Evolutionary conservation across 768 basidiomycete genomes (phyloP), one percentile per base, ranked within the genome.

Genomic region (Rhodocollybia butyracea): DNA sequence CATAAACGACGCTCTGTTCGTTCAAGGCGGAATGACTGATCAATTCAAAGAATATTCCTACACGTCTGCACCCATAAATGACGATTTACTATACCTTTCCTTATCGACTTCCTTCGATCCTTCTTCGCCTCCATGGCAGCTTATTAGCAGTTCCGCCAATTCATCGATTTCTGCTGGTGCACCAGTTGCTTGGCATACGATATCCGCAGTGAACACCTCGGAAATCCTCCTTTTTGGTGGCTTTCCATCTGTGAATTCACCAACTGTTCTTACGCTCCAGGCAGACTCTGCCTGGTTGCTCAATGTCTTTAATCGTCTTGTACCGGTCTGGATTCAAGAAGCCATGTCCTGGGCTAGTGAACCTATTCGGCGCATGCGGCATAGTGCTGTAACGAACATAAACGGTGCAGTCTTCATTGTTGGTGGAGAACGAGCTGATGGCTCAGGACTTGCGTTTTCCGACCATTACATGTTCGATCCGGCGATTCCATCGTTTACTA

Each of bases 21-120:
- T 94, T 39, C 85, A 89, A 56, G 94, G 93, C 34, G 94, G 94
- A 46, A 85, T 91, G 66, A 86, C 84, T 38, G 90, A 93, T 68
- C 75, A 77, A 31, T 81, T 68, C 68, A 86, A 88, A 66, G 64
- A 76, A 15, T 90, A 77, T 64, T 81, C 84, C 2, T 96, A 95
- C 68, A 78, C 79, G 30, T 81, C 85, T 19, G 91, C 91, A 24
- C 88, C 87, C 54, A 85, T 83, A 61, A 80, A 72, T 58, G 81
- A 85, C 66, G 88, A 94, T 60, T 65, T 91, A 19, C 74, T 94
- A 24, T 76, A 73, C 30, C 80, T 94, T n/a, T 75, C 88, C 40
- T 79, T 93, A 15, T 75, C 80, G 2, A 64, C 70, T 7, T 64
- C 82, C 2, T 95, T 93, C 64, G 59, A 76, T 41, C 64, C 76